Percentiles rank a stretch among this genome's conserved stretches.
phyloP scores from a whole-genome alignment of 2,329 filamentous ascomycete species.

The Alternaria rosae region DNA sequence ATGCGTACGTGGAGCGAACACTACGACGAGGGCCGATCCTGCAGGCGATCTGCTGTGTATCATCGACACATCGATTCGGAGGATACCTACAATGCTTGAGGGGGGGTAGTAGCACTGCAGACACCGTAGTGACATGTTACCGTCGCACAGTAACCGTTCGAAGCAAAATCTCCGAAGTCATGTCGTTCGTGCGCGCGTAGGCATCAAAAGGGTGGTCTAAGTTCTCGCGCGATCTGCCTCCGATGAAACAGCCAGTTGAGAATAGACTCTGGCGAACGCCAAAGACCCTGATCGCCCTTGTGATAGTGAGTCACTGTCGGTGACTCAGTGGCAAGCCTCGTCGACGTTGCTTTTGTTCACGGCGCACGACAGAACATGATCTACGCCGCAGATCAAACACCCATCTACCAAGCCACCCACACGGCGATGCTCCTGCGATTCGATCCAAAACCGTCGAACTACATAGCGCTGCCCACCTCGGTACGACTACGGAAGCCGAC shows the following conservation, averaged over 20 bases:
- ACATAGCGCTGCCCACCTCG: background rate
- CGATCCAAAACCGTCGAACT: background rate
- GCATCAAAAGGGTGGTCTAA: background rate
- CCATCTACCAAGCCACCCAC: background rate
- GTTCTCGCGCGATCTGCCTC: background rate
- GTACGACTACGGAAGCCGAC: slow-evolving; percentile 1
- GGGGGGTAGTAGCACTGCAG: slow-evolving; percentile 1
- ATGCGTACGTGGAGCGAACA: background rate
- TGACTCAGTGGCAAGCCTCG: background rate
- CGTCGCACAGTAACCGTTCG: slow-evolving; percentile 6
- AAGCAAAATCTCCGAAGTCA: background rate
- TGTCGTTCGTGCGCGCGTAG: background rate
- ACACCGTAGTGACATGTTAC: background rate
- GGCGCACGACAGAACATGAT: slow-evolving; percentile 5
- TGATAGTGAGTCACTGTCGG: background rate
- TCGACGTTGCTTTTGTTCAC: background rate
- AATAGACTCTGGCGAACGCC: background rate
- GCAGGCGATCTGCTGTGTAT: slow-evolving; percentile 12
- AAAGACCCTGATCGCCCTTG: background rate
- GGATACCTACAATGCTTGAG: slow-evolving; percentile 1
- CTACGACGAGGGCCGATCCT: slow-evolving; percentile 3
- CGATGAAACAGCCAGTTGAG: background rate
- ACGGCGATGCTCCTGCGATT: background rate
- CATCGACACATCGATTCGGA: slow-evolving; percentile 1
- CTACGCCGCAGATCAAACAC: background rate